These are phyloP conservation scores for Colletotrichum filicis DNA, from an alignment of 2,329 filamentous ascomycete genomes.

Conservation along the genomic window DNA sequence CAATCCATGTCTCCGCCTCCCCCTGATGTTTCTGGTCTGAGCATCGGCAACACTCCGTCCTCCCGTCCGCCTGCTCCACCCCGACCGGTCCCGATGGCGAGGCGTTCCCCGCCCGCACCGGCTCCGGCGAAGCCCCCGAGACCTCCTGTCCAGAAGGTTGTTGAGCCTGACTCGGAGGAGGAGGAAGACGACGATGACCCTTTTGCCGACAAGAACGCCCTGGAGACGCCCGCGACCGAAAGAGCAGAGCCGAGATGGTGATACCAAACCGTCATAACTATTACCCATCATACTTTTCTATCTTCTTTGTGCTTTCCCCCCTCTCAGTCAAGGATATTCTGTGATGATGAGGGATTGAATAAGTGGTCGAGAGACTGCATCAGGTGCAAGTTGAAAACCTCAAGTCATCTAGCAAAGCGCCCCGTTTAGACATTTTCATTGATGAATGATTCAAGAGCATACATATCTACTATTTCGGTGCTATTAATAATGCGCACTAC, in stretches of 20 bases:
- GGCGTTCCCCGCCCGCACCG: constrained; percentile 58
- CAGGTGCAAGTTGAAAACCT: background rate
- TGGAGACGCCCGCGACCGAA: constrained; percentile 45
- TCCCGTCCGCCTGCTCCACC: constrained; percentile 59
- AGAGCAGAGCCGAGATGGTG: constrained; percentile 33
- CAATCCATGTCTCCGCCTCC: constrained; percentile 54
- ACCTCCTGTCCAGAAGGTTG: constrained; percentile 40
- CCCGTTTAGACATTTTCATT: constrained; percentile 5
- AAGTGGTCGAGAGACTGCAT: constrained; percentile 12
- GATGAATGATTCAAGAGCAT: constrained; percentile 18
- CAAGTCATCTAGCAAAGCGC: constrained; percentile 12
- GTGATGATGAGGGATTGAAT: background rate
- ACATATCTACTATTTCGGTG: background rate
- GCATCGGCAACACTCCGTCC: constrained; percentile 49
- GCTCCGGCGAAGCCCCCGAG: constrained; percentile 51
- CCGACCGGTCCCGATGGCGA: constrained; percentile 56
- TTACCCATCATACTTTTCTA: background rate
- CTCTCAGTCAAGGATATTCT: constrained; percentile 7
- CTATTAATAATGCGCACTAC: background rate
- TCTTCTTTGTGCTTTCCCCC: background rate
- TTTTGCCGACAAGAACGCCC: constrained; percentile 85
- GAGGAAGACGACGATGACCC: constrained; percentile 80
- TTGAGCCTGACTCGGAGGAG: constrained; percentile 59
- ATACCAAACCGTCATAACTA: constrained; percentile 21
- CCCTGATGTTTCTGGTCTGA: constrained; percentile 58